Percentiles rank a stretch among this genome's conserved stretches.
Conservation (phyloP, 2,329 filamentous ascomycete genomes). For the Xylaria sp. region DNA sequence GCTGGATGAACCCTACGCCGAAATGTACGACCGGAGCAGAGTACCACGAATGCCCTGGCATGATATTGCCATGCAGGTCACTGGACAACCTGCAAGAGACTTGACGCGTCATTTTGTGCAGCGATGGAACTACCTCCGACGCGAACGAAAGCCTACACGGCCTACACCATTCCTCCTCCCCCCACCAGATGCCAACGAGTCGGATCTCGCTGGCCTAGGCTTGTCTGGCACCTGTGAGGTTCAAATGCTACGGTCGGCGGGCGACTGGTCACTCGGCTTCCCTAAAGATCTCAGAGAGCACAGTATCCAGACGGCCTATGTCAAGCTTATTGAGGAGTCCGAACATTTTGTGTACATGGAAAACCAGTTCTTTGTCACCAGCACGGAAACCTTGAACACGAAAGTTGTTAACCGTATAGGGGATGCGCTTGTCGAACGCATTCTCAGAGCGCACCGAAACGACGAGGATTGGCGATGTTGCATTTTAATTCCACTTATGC, state of each 20-base stretch:
- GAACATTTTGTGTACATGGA: constrained; percentile 99
- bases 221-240: constrained; percentile 95
- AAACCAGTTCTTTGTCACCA: constrained; percentile 98
- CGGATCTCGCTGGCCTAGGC: constrained; percentile 85
- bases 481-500: constrained; percentile 92
- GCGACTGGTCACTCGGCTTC: constrained; percentile 89
- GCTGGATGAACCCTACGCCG: constrained; percentile 92
- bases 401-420: constrained; percentile 93
- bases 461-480: constrained; percentile 89
- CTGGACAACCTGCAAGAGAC: constrained; percentile 93
- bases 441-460: constrained; percentile 81
- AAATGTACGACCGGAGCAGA: constrained; percentile 94
- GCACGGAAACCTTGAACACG: constrained; percentile 83
- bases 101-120: constrained; percentile 96
- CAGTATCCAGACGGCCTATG: constrained; percentile 94
- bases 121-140: constrained; percentile 95
- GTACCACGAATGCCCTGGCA: constrained; percentile 98
- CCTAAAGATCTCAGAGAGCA: constrained; percentile 76
- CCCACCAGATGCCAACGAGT: constrained; percentile 86
- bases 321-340: constrained; percentile 92
- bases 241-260: constrained; percentile 90
- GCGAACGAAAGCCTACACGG: constrained; percentile 89
- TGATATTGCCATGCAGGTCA: constrained; percentile 96
- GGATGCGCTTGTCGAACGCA: constrained; percentile 90
- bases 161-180: constrained; percentile 93